Conservation (phyloP, 163 green algal genomes). For the Scenedesmus sp. region DNA sequence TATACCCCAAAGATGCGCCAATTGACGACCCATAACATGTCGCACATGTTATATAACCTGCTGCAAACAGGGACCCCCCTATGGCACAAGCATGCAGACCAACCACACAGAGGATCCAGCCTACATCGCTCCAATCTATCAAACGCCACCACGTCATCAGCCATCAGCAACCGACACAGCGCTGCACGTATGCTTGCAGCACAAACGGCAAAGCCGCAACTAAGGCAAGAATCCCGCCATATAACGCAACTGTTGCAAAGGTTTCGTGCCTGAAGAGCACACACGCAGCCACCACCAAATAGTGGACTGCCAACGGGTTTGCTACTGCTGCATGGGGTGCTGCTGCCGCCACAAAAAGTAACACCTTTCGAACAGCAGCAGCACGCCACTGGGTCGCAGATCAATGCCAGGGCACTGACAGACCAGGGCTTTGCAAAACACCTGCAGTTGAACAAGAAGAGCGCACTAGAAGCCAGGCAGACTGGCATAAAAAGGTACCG, state of each 20-base stretch:
- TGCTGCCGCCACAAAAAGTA: neutral
- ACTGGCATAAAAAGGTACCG: neutral
- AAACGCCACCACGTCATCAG: neutral
- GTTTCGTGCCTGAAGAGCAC: neutral
- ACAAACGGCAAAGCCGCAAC: neutral
- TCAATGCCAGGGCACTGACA: neutral
- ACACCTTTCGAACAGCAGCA: neutral
- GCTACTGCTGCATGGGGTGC: neutral
- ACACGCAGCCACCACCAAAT: neutral
- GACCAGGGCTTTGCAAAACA: constrained; percentile 6
- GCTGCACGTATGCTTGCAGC: neutral
- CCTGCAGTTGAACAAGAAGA: neutral
- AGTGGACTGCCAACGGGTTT: neutral
- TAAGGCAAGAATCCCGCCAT: neutral
- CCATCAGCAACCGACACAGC: neutral
- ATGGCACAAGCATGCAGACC: neutral
- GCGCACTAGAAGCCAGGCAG: neutral
- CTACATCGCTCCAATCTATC: neutral
- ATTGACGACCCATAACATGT: neutral
- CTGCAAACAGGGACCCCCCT: neutral
- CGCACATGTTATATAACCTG: neutral
- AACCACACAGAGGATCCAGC: neutral
- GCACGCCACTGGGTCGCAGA: neutral
- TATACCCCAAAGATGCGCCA: neutral
- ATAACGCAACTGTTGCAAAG: neutral